These are phyloP conservation scores for Spathaspora girioi DNA, from an alignment of 805 yeast genomes.

Conservation along the genomic window DNA sequence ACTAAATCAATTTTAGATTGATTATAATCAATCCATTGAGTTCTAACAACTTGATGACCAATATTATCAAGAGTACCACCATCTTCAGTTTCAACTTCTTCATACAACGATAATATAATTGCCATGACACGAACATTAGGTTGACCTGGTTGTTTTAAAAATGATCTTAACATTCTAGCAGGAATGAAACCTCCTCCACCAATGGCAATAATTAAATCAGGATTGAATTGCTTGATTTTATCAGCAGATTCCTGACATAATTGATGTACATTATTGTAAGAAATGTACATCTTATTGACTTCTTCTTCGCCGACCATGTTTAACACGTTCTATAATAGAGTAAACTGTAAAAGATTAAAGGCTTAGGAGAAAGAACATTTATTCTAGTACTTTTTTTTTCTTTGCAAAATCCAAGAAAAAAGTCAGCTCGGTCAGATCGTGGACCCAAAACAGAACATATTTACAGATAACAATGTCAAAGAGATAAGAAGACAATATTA, in stretches of 20 bases:
- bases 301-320: conserved; percentile 20
- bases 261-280: conserved; percentile 79
- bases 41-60: conserved; percentile 68
- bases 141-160: conserved; percentile 80
- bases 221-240: conserved; percentile 66
- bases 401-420: too few relatives aligned
- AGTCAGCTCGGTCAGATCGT: too few relatives aligned
- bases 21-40: conserved; percentile 80
- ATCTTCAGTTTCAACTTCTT: conserved; percentile 66
- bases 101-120: conserved; percentile 86
- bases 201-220: conserved; percentile 89
- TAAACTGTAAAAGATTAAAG: not conserved
- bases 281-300: conserved; percentile 57
- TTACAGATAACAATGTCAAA: too few relatives aligned
- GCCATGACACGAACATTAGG: conserved; percentile 95
- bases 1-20: conserved; percentile 59
- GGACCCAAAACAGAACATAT: too few relatives aligned
- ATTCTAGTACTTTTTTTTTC: not conserved
- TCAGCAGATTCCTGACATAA: conserved; percentile 62
- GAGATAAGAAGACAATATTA: too few relatives aligned
- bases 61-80: conserved; percentile 38
- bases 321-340: not conserved
- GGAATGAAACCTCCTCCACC: conserved; percentile 99
- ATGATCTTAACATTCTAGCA: conserved; percentile 92
- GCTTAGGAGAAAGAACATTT: not conserved